A percentile compares a stretch with the other conserved stretches of the same genome.
Evolutionary conservation across 2,329 filamentous ascomycete species (phyloP).

Genomic region (Fusarium tuaranense): DNA sequence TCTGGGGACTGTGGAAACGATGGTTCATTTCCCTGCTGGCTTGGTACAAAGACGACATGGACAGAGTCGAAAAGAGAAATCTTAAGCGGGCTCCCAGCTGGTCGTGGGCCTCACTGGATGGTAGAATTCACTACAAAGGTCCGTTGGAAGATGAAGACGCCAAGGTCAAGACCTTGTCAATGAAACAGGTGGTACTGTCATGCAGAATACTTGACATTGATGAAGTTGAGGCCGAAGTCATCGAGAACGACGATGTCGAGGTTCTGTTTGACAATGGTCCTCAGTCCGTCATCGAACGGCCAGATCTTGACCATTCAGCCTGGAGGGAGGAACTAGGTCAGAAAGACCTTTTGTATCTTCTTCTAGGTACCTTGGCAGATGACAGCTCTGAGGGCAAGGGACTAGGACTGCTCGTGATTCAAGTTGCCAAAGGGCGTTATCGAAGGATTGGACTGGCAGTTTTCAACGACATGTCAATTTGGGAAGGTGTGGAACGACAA

Average conservation of each 20-base stretch:
- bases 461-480: not conserved
- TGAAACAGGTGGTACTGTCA: not conserved
- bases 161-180: not conserved
- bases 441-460: not conserved
- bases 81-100: not conserved
- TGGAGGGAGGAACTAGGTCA: not conserved
- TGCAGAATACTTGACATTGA: not conserved
- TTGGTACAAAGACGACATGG: not conserved
- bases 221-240: too few relatives aligned
- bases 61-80: not conserved
- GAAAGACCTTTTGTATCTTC: not conserved
- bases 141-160: not conserved
- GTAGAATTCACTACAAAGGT: not conserved
- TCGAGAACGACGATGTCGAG: too few relatives aligned
- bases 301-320: too few relatives aligned
- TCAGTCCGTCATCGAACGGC: too few relatives aligned
- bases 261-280: too few relatives aligned
- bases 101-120: not conserved
- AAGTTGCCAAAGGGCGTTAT: not conserved
- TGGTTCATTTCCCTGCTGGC: not conserved
- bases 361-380: not conserved
- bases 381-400: not conserved
- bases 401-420: not conserved
- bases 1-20: not conserved
- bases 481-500: not conserved